A percentile compares a stretch with the other conserved stretches of the same genome.
Evolutionary conservation across 176 grass and related monocot species (phyloP).

Genomic region (Eragrostis nindensis): DNA sequence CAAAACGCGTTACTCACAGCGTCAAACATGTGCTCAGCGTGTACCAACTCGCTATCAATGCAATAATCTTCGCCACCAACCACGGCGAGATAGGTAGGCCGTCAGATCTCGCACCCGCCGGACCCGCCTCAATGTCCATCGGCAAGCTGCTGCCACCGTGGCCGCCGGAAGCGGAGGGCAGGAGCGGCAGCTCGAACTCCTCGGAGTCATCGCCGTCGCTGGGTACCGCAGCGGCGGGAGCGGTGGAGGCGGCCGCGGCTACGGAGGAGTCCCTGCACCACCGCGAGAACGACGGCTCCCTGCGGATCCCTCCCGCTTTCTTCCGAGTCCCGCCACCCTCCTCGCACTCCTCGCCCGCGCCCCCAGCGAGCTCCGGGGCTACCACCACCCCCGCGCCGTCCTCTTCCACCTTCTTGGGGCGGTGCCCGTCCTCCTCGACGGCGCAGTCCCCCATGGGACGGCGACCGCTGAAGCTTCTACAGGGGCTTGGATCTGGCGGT

Average conservation of each 20-base stretch:
- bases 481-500: conserved; percentile 43
- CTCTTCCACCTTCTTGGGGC: conserved; percentile 29
- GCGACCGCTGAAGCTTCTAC: conserved; percentile 33
- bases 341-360: conserved; percentile 11
- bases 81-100: conserved; percentile 52
- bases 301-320: conserved; percentile 53
- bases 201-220: conserved; percentile 57
- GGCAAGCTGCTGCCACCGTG: conserved; percentile 37
- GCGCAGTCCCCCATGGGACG: conserved; percentile 66
- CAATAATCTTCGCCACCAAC: conserved; percentile 70
- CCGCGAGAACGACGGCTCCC: conserved; percentile 93
- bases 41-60: conserved; percentile 85
- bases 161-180: conserved; percentile 38
- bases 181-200: conserved; percentile 80
- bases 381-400: not conserved
- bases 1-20: conserved; percentile 66
- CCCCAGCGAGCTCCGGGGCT: conserved; percentile 29
- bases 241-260: conserved; percentile 3
- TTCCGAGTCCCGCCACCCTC: conserved; percentile 38
- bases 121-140: conserved; percentile 68
- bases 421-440: conserved; percentile 43
- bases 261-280: conserved; percentile 69
- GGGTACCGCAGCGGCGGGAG: conserved; percentile 4
- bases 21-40: conserved; percentile 92
- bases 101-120: conserved; percentile 39